Evolutionary conservation across 2,329 filamentous ascomycete genomes (phyloP).

Genomic region (Neonectria punicea): DNA sequence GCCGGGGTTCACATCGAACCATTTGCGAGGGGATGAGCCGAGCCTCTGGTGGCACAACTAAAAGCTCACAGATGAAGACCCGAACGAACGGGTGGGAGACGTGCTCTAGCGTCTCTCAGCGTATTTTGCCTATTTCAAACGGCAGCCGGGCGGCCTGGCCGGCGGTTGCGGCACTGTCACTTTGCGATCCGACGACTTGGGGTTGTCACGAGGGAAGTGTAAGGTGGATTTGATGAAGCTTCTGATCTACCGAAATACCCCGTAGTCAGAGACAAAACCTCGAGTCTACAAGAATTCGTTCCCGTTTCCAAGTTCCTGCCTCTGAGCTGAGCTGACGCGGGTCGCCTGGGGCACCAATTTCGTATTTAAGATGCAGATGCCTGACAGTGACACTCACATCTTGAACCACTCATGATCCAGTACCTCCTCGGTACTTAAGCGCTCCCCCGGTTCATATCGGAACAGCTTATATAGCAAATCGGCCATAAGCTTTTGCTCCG

Average conservation of each 20-base stretch:
- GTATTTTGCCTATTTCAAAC: constrained; percentile 11
- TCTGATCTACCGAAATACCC: neutral
- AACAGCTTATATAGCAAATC: constrained; percentile 40
- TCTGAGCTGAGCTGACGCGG: too few relatives aligned
- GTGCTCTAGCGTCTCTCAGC: neutral
- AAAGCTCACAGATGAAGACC: neutral
- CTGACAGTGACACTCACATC: neutral
- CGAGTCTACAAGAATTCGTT: too few relatives aligned
- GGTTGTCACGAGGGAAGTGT: neutral
- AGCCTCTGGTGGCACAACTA: neutral
- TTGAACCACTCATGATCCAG: constrained; percentile 29
- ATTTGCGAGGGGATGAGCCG: neutral
- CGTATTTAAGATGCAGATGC: too few relatives aligned
- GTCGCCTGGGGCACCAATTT: too few relatives aligned
- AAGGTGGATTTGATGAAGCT: neutral
- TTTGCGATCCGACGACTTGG: neutral
- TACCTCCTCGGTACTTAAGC: constrained; percentile 26
- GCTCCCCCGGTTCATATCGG: constrained; percentile 28
- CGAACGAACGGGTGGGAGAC: neutral
- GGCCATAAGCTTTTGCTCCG: constrained; percentile 39
- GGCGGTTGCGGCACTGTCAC: neutral
- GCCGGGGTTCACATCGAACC: constrained; percentile 2
- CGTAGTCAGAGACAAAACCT: too few relatives aligned
- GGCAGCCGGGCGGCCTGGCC: neutral
- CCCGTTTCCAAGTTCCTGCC: too few relatives aligned